Percentiles rank a stretch among this genome's conserved stretches.
Evolutionary conservation across 192 early-diverging fungal genomes (phyloP).

Genomic region (Dissophora globulifera): DNA sequence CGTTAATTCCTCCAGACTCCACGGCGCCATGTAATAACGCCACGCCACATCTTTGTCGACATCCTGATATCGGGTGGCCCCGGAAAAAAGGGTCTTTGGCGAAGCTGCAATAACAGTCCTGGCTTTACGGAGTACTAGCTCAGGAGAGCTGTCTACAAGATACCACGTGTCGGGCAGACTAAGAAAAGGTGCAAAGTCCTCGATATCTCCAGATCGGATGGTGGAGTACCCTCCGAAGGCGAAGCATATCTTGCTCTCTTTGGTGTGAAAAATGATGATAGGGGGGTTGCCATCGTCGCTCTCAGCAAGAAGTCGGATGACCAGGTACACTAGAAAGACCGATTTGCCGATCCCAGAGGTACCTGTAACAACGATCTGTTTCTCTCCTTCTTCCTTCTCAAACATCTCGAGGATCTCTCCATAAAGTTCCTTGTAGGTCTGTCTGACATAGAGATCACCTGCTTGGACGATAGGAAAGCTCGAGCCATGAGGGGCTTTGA

Average conservation of each 20-base stretch:
- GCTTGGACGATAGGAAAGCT: constrained; percentile 1
- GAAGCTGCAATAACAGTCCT: constrained; percentile 28
- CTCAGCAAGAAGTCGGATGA: constrained; percentile 31
- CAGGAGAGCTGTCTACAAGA: constrained; percentile 9
- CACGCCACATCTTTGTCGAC: constrained; percentile 14
- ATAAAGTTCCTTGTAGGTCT: too few species aligned
- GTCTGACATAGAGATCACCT: constrained; percentile 3
- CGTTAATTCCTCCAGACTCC: constrained; percentile 15
- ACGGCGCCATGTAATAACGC: constrained; percentile 25
- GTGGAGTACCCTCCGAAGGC: constrained; percentile 25
- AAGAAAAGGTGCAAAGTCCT: constrained; percentile 29
- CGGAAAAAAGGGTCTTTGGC: constrained; percentile 11
- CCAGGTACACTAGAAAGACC: constrained; percentile 19
- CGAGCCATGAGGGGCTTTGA: neutral
- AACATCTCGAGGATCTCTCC: too few species aligned
- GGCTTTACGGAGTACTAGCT: constrained; percentile 20
- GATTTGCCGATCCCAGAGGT: constrained; percentile 37
- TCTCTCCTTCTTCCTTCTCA: neutral
- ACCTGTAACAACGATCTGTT: constrained; percentile 17
- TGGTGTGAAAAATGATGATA: constrained; percentile 28
- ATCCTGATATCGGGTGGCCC: constrained; percentile 8
- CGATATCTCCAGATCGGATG: constrained; percentile 18
- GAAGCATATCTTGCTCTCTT: constrained; percentile 13
- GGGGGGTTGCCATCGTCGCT: constrained; percentile 18
- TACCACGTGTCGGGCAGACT: constrained; percentile 13